Base-by-base conservation (phyloP, 352 stramenopile species). In the Globisporangium ultimum region DNA sequence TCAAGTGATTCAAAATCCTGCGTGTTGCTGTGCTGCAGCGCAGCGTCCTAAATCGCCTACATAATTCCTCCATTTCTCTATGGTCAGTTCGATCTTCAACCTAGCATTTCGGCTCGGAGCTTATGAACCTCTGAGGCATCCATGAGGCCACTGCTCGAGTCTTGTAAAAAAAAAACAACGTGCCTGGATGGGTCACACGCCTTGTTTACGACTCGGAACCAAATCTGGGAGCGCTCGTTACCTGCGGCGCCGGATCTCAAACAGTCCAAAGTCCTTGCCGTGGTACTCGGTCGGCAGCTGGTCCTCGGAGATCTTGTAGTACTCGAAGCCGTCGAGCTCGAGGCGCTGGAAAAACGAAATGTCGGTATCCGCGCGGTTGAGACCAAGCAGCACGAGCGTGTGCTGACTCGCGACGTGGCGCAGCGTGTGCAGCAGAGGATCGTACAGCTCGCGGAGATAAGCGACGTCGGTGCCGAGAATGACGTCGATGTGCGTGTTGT, bases 381-480 rank as follows among this genome's bases (percentile, higher is more conserved):
- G 66, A 0, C 82, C 84, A n/a, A 92, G 66, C 21, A 94, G 61
- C 38, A 92, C 70, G 48, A 91, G 60, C 60, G 82, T 88, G 24
- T 48, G 21, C 15, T 60, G 53, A 11, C 49, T 66, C 13, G 79
- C 66, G 47, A 94, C 67, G 28, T 56, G 59, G 18, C 63, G 61
- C 56, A 94, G 74, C 32, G 84, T 88, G 56, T 81, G 70, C 43
- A 88, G 70, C 58, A 92, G 67, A 34, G 84, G 82, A 42, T 81
- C 84, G 70, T 94, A 90, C 28, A 92, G 67, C 58, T 92, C 82
- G 15, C 61, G 60, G 18, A 87, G 59, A 61, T 94, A 94, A 24
- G 84, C 84, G 36, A 94, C 82, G 53, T 94, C 84, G 3, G 84
- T 94, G 46, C 84, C 84, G 40, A 94, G 55, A 49, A 94, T 90